Evolutionary conservation across 768 basidiomycete genomes (phyloP), one percentile per base, ranked within the genome.

Genomic region (Rhodosporidiobolus sp.): DNA sequence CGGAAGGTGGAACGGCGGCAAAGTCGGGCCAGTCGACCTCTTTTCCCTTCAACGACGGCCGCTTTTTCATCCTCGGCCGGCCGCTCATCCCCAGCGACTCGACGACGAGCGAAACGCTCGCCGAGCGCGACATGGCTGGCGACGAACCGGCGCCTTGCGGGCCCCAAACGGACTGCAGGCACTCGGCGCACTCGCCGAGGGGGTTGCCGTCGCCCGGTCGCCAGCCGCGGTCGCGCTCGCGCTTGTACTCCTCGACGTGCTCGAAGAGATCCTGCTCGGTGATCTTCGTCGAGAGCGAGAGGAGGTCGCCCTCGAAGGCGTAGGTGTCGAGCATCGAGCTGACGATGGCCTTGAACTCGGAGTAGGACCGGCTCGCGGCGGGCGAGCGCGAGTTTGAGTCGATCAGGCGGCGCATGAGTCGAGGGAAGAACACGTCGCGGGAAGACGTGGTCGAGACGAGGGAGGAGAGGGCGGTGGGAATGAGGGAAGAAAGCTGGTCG

Each of bases 301-400:
- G 83, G 85, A 94, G 87, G 75, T 97, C 94, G 35, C 90, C 91
- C 74, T 99, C 94, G 7, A 90, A 87, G 50, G 89, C 87, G 82
- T 97, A 98, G 4, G 92, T 90, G 78, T 95, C 93, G 77, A 98
- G 82, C 92, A 98, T 99, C n/a, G 92, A 90, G 1, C 88, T 89
- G 43, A 99, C 84, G 70, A 99, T 94, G 19, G 87, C 86, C 56
- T 92, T 86, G 81, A 98, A 95, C 81, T 98, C 94, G 30, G 89
- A 88, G 81, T 97, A 98, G 0, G 81, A 78, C 5, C 64, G 87
- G 20, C 88, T 86, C 46, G 87, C 85, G 32, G 85, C 83, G 2
- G 87, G 83, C 6, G 86, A 82, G 30, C 82, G 79, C 22, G 84
- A 83, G 9, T 87, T 84, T 3, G 89, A 86, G 75, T 92, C 88